These are phyloP conservation scores for Thoreauomyces humboldtii DNA, from an alignment of 192 early-diverging fungal species.

Conservation along the genomic window DNA sequence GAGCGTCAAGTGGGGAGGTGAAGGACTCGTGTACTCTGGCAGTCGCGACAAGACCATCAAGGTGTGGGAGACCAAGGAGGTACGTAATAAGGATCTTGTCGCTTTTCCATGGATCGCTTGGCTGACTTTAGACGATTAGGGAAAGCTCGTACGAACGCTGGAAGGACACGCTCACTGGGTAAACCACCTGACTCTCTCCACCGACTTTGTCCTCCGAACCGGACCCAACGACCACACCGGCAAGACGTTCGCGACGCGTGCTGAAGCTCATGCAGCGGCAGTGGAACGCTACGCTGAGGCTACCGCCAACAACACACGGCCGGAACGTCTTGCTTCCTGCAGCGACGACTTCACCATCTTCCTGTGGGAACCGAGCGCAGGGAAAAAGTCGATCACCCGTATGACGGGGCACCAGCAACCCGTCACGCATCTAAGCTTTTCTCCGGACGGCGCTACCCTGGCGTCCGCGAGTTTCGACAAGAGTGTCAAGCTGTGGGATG, in stretches of 20 bases:
- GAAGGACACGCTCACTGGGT: slow-evolving; percentile 97
- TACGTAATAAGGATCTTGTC: neutral
- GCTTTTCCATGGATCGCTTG: neutral
- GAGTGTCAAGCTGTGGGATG: slow-evolving; percentile 97
- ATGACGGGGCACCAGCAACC: slow-evolving; percentile 94
- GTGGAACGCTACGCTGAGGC: slow-evolving; percentile 68
- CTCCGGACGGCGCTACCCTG: slow-evolving; percentile 83
- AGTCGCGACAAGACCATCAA: slow-evolving; percentile 95
- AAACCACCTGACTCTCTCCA: slow-evolving; percentile 87
- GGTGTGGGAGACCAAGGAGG: slow-evolving; percentile 74
- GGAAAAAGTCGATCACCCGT: slow-evolving; percentile 75
- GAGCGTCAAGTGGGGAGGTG: slow-evolving; percentile 95
- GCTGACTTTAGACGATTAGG: slow-evolving; percentile 38
- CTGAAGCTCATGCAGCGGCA: slow-evolving; percentile 72
- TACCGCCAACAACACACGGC: slow-evolving; percentile 56
- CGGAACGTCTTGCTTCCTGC: slow-evolving; percentile 84
- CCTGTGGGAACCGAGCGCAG: slow-evolving; percentile 78
- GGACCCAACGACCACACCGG: slow-evolving; percentile 88
- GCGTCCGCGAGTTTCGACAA: slow-evolving; percentile 97
- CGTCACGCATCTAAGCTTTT: slow-evolving; percentile 92
- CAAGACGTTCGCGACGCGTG: slow-evolving; percentile 51
- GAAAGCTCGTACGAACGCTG: slow-evolving; percentile 79
- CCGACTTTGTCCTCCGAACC: slow-evolving; percentile 86
- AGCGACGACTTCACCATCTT: slow-evolving; percentile 98
- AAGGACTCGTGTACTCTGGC: slow-evolving; percentile 87